Evolutionary conservation across 176 grass and related monocot species (phyloP).

Genomic region (Cocos nucifera): DNA sequence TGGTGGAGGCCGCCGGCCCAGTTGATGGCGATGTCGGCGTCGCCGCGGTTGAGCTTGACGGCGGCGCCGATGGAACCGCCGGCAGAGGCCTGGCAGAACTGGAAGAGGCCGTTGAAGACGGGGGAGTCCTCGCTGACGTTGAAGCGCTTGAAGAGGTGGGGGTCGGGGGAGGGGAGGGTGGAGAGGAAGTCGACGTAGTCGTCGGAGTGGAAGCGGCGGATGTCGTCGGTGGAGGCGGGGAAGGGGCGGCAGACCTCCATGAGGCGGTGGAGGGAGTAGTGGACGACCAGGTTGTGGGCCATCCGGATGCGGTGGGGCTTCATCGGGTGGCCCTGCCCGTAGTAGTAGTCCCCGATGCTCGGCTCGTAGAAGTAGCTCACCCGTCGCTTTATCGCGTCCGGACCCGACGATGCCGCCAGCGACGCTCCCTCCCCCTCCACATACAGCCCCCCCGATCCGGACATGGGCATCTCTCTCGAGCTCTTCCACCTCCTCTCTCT

Average conservation of each 20-base stretch:
- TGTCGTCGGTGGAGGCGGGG: slow-evolving; percentile 53
- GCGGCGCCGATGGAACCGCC: slow-evolving; percentile 78
- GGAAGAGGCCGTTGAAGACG: slow-evolving; percentile 78
- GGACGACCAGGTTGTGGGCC: slow-evolving; percentile 81
- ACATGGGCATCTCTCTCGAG: too few species aligned
- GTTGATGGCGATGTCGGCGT: slow-evolving; percentile 79
- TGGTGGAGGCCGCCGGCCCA: slow-evolving; percentile 90
- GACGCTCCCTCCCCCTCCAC: slow-evolving; percentile 38
- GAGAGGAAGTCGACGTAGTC: slow-evolving; percentile 71
- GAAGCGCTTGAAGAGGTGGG: slow-evolving; percentile 39
- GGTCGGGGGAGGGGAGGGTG: slow-evolving; percentile 32
- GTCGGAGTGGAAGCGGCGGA: slow-evolving; percentile 73
- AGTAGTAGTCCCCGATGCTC: slow-evolving; percentile 86
- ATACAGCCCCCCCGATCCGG: too few species aligned
- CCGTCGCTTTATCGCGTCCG: slow-evolving; percentile 35
- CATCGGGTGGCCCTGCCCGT: slow-evolving; percentile 93
- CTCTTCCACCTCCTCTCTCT: too few species aligned
- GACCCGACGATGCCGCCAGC: slow-evolving; percentile 39
- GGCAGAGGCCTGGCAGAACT: slow-evolving; percentile 75
- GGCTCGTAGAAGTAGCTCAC: slow-evolving; percentile 99
- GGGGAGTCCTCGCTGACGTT: slow-evolving; percentile 91
- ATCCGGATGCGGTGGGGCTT: slow-evolving; percentile 93
- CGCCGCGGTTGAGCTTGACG: slow-evolving; percentile 69
- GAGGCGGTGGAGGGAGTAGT: slow-evolving; percentile 76
- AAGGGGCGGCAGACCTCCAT: slow-evolving; percentile 65